Base-by-base conservation (phyloP, 805 yeast genomes). In the Metschnikowia vanudenii region DNA sequence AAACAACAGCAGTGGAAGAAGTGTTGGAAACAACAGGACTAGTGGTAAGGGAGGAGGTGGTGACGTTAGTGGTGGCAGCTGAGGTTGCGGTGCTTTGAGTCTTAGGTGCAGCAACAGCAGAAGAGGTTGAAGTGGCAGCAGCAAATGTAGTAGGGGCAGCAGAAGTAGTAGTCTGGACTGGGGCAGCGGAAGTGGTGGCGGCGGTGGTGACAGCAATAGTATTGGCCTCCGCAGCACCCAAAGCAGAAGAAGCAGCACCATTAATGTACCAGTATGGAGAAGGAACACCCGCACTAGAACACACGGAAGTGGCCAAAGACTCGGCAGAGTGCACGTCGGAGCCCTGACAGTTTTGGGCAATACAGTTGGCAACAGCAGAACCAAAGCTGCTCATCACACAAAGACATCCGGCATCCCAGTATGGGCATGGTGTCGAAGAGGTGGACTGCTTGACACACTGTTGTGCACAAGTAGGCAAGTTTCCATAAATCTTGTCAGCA, bases 321-420 rank as follows among this genome's bases (percentile, higher is more conserved):
- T 67, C 59, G 41, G 67, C 70, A 20, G 51, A 24, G 22, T 37
- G 51, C 32, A 69, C 73, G 17, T 66, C 63, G 16, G 47, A 38
- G 49, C 74, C 74, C 18, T 53, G 43, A 47, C 64, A 61, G 37
- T 36, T 43, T 26, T 51, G 33, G 20, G 60, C 60, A 31, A 61
- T 47, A 65, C 76, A 71, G 43, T 63, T 55, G 40, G 68, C 74
- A 26, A 71, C 65, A 29, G 46, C 45, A 10, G 64, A 63, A 32
- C 58, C 60, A 61, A 65, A 71, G 37, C 52, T 52, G 35, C 71
- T 58, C 67, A 71, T 69, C 37, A 68, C 72, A 65, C 76, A 71
- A 45, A 71, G 64, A 60, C 76, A 71, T 20, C 76, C 76, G 39
- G 75, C 64, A 54, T 71, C 76, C 74, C 75, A 71, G 64, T 69